Conservation (phyloP, 2,329 filamentous ascomycete genomes). For the Didymella lethalis region DNA sequence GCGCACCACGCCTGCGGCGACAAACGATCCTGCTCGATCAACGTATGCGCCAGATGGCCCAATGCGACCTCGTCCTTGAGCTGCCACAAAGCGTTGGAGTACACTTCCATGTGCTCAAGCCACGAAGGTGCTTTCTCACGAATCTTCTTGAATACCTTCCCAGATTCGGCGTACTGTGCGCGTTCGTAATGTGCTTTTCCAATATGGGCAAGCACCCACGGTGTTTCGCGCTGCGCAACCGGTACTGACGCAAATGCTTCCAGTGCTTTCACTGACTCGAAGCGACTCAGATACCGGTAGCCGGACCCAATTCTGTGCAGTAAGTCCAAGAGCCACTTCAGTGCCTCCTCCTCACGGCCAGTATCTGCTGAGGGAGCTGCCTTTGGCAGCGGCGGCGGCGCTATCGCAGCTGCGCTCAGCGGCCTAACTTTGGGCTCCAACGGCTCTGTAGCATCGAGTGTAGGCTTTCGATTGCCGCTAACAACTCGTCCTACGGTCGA, state of each 20-base stretch:
- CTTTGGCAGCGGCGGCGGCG: slow-evolving; percentile 41
- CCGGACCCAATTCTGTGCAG: slow-evolving; percentile 83
- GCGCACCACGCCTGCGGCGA: slow-evolving; percentile 97
- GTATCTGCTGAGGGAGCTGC: slow-evolving; percentile 62
- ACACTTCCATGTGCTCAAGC: slow-evolving; percentile 95
- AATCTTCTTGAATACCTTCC: slow-evolving; percentile 83
- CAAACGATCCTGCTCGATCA: slow-evolving; percentile 85
- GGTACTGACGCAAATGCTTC: slow-evolving; percentile 76
- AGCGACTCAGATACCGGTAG: slow-evolving; percentile 80
- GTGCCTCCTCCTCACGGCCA: slow-evolving; percentile 74
- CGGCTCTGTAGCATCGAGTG: slow-evolving; percentile 70
- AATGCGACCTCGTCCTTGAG: slow-evolving; percentile 90
- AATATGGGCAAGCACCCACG: slow-evolving; percentile 91
- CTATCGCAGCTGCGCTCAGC: slow-evolving; percentile 43
- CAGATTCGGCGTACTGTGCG: slow-evolving; percentile 83
- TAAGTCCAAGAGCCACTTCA: slow-evolving; percentile 79
- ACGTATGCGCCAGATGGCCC: slow-evolving; percentile 88
- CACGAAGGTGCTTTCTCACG: slow-evolving; percentile 81
- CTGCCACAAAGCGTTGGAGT: slow-evolving; percentile 99
- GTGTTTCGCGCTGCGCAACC: slow-evolving; percentile 80
- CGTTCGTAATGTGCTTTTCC: slow-evolving; percentile 93
- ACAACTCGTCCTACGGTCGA: slow-evolving; percentile 84
- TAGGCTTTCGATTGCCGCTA: slow-evolving; percentile 84
- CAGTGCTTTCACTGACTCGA: slow-evolving; percentile 79
- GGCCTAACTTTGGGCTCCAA: slow-evolving; percentile 67